These are phyloP conservation scores for Colletotrichum lupini DNA, from an alignment of 2,329 filamentous ascomycete species.

Conservation along the genomic window DNA sequence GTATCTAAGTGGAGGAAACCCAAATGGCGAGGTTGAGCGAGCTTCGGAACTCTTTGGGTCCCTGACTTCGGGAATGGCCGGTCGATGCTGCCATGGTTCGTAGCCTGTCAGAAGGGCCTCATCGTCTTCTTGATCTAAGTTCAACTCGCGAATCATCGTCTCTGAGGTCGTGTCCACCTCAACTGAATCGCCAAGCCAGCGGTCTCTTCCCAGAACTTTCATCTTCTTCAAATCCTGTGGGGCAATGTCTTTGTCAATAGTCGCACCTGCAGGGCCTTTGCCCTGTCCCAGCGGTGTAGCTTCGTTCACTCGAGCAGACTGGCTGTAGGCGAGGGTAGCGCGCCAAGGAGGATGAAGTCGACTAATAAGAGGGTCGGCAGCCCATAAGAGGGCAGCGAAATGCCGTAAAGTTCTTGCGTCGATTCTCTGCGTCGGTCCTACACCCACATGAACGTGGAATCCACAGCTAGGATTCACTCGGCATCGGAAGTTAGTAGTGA, in stretches of 20 bases:
- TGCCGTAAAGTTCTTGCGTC: conserved; percentile 42
- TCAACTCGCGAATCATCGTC: conserved; percentile 1
- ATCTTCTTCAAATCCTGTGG: conserved; percentile 25
- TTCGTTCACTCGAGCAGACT: conserved; percentile 26
- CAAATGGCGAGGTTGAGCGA: neutral
- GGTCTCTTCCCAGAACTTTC: conserved; percentile 39
- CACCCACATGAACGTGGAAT: conserved; percentile 51
- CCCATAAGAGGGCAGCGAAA: conserved; percentile 47
- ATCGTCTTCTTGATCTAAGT: conserved; percentile 10
- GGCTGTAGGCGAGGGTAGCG: conserved; percentile 27
- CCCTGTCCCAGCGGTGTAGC: conserved; percentile 1
- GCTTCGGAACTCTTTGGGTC: neutral
- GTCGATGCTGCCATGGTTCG: conserved; percentile 25
- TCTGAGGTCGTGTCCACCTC: neutral
- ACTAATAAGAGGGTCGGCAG: conserved; percentile 48
- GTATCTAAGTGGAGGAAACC: neutral
- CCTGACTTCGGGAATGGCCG: neutral
- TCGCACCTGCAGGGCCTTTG: neutral
- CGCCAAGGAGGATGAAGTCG: conserved; percentile 49
- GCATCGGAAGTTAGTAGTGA: conserved; percentile 45
- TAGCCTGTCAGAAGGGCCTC: neutral
- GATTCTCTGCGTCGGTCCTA: conserved; percentile 43
- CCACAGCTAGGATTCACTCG: conserved; percentile 48
- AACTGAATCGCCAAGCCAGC: conserved; percentile 40
- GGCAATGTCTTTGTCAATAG: conserved; percentile 33